Percentiles rank a stretch among this genome's conserved stretches.
These are phyloP conservation scores for Ophiocordyceps camponoti-floridani DNA, from an alignment of 2,329 filamentous ascomycete genomes.

Conservation along the genomic window DNA sequence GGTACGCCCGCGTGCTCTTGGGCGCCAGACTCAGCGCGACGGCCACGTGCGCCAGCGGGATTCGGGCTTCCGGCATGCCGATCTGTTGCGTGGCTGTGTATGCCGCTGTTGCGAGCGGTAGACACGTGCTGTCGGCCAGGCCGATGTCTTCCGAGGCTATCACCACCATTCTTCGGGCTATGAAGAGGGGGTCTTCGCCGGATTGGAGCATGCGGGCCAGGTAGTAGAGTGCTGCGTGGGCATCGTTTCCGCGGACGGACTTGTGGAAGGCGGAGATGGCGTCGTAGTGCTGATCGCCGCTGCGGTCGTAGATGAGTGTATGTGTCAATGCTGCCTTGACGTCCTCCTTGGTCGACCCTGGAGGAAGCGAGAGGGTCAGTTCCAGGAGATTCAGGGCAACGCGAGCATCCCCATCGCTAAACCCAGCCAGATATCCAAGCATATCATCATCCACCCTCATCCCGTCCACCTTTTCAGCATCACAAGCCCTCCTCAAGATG, in stretches of 20 bases:
- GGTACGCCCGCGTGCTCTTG: conserved; percentile 77
- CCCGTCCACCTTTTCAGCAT: conserved; percentile 30
- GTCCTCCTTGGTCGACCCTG: conserved; percentile 49
- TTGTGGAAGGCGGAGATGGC: conserved; percentile 97
- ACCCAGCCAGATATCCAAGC: conserved; percentile 63
- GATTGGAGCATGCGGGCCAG: conserved; percentile 89
- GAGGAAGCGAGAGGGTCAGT: conserved; percentile 56
- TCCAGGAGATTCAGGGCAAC: conserved; percentile 88
- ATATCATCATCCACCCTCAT: conserved; percentile 60
- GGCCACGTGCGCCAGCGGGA: conserved; percentile 74
- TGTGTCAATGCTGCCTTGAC: conserved; percentile 76
- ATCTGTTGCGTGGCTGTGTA: conserved; percentile 85
- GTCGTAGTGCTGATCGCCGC: conserved; percentile 93
- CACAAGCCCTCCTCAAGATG: conserved; percentile 63
- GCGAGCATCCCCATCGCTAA: conserved; percentile 82
- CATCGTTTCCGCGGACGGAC: conserved; percentile 69
- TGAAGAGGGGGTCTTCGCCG: conserved; percentile 82
- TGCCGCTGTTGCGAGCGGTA: conserved; percentile 68
- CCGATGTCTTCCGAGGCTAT: conserved; percentile 91
- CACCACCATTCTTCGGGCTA: conserved; percentile 83
- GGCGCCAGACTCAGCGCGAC: conserved; percentile 65
- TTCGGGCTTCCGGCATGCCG: conserved; percentile 86
- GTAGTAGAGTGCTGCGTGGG: conserved; percentile 86
- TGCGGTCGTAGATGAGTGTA: conserved; percentile 86
- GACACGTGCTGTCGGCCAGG: conserved; percentile 67